Evolutionary conservation across 139 green algal species (phyloP), one percentile per base, ranked within the genome.

Genomic region (Desmodesmus armatus): DNA sequence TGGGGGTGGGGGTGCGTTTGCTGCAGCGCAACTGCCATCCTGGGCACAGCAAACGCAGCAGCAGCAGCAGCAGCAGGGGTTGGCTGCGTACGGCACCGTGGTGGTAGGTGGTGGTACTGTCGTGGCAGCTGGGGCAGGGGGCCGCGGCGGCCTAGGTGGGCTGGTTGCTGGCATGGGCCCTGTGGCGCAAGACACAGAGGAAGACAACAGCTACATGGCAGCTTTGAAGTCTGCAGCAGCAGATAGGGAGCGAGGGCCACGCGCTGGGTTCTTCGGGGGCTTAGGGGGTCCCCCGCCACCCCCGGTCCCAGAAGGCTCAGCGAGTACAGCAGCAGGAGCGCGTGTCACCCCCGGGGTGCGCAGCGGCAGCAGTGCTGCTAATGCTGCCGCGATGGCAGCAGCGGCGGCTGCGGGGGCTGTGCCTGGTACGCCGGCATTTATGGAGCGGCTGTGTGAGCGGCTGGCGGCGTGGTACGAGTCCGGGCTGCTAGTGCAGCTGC

Each of bases 401-500:
- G 82, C 77, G 27, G 83, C 66, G 25, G 75, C 58, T 62, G 85
- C 87, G 40, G 76, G 55, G 55, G 76, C 76, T 33, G 76, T 82
- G 15, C 76, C 76, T 43, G 76, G 76, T 23, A 71, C 71, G 3
- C 76, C 76, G 29, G 5, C 72, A 25, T 82, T 49, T 27, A 11
- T 86, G 2, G 70, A 89, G 41, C 82, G 89, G 1, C 47, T 88
- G 0, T 84, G 85, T 31, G 92, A 95, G 80, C 87, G 89, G 44
- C 85, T 98, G 83, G 92, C 87, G 15, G 91, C 80, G 4, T 74
- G 92, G 58, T 93, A 93, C 41, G 91, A 94, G 70, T 60, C 37
- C 0, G 88, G 94, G 55, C 84, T 92, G 29, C 90, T 98, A 2
- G 87, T 97, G n/a, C 93, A 95, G 21, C 67, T 97, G 29, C 95